Evolutionary conservation across 202 grass and related monocot species (phyloP).

Genomic region (Brachypodium distachyon): DNA sequence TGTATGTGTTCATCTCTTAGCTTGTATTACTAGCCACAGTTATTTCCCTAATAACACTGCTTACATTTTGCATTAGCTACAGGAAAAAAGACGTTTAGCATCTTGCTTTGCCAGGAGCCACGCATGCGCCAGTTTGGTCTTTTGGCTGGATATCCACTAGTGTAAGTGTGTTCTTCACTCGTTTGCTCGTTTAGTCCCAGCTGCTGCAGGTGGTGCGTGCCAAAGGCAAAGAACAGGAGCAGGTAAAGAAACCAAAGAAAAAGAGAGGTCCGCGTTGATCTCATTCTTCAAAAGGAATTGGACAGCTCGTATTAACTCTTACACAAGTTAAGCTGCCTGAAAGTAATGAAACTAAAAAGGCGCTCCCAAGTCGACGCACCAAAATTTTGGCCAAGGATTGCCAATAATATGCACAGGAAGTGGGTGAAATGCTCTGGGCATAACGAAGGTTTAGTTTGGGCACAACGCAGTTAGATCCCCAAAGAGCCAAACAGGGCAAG

Average conservation of each 20-base stretch:
- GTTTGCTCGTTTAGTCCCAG: neutral
- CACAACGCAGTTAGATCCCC: neutral
- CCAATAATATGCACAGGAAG: no score
- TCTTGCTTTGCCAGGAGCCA: neutral
- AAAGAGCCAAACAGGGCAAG: no score
- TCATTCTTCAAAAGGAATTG: neutral
- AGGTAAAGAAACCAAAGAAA: neutral
- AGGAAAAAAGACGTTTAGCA: neutral
- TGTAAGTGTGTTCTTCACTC: neutral
- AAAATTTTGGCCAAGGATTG: no score
- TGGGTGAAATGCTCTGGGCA: no score
- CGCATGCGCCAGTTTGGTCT: no score
- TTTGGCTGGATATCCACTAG: no score
- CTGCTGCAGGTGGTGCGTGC: neutral
- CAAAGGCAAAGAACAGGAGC: neutral
- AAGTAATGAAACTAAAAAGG: no score
- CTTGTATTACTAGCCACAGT: neutral
- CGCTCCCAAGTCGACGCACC: no score
- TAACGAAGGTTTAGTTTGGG: neutral
- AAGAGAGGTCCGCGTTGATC: neutral
- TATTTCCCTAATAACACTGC: neutral
- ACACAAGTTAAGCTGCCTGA: no score
- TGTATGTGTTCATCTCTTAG: slow-evolving; percentile 45
- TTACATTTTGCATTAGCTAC: neutral
- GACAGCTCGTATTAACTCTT: no score